Conservation (phyloP, 2,329 filamentous ascomycete species). For the Claviceps arundinis region DNA sequence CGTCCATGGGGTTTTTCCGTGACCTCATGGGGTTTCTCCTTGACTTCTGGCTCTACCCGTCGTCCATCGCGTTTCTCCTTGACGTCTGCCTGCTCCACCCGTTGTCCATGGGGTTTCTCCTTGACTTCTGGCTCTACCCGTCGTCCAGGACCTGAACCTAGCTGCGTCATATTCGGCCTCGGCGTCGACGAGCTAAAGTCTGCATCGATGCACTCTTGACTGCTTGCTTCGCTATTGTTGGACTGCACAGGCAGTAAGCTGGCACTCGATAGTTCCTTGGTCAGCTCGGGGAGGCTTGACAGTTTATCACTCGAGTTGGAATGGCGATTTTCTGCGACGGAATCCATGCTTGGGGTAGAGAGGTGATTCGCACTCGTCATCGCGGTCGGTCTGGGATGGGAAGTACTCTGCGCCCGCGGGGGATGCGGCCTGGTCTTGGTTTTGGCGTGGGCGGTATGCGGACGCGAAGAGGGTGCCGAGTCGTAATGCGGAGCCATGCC, state of each 20-base stretch:
- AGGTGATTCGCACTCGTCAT: constrained; percentile 12
- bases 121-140: constrained; percentile 4
- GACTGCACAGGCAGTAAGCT: constrained; percentile 46
- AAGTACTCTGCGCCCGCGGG: constrained; percentile 33
- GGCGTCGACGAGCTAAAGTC: constrained; percentile 23
- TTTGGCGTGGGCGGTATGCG: constrained; percentile 41
- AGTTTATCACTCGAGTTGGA: constrained; percentile 43
- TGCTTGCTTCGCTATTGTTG: constrained; percentile 36
- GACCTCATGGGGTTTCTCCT: too few species aligned
- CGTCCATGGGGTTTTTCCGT: constrained; percentile 5
- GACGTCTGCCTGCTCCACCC: constrained; percentile 19
- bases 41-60: constrained; percentile 7
- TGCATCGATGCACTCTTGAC: constrained; percentile 31
- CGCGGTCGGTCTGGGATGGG: constrained; percentile 24
- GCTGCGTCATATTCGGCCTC: constrained; percentile 29
- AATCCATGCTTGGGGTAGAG: neutral
- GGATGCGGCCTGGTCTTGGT: constrained; percentile 31
- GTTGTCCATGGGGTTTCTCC: constrained; percentile 6
- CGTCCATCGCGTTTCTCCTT: constrained; percentile 25
- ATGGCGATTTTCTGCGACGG: constrained; percentile 30
- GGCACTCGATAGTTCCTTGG: constrained; percentile 46
- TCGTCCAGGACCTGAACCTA: constrained; percentile 19
- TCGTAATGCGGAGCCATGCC: constrained; percentile 9
- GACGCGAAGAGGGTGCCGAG: constrained; percentile 22
- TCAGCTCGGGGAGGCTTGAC: constrained; percentile 48